These are phyloP conservation scores for Rubia balearica DNA, from an alignment of 305 asterid genomes.

Conservation along the genomic window DNA sequence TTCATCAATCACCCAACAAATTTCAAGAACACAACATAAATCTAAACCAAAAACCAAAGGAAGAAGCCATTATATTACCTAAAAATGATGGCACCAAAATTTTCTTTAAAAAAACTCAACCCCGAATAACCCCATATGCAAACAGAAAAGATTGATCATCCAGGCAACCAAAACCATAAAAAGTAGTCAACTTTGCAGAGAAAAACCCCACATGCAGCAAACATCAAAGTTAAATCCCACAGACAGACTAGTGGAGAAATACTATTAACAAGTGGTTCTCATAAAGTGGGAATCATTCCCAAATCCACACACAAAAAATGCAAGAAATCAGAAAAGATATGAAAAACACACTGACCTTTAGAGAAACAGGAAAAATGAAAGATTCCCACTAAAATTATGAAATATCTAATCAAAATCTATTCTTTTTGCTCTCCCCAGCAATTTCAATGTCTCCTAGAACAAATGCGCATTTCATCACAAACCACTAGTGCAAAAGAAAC, in stretches of 20 bases:
- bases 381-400: constrained; percentile 41
- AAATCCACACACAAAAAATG: constrained; percentile 1
- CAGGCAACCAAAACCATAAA: constrained; percentile 6
- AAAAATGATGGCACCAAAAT: constrained; percentile 12
- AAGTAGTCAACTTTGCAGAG: constrained; percentile 18
- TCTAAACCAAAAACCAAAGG: constrained; percentile 7
- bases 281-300: constrained; percentile 3
- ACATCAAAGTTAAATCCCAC: constrained; percentile 13
- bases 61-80: constrained; percentile 4
- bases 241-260: constrained; percentile 13
- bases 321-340: constrained; percentile 16
- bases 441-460: constrained; percentile 30
- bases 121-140: constrained; percentile 5
- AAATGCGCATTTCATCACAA: constrained; percentile 5
- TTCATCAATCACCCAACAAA: background rate
- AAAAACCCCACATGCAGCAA: constrained; percentile 23
- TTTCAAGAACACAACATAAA: constrained; percentile 2
- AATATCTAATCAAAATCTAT: constrained; percentile 33
- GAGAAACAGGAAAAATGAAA: constrained; percentile 25
- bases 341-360: constrained; percentile 31
- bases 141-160: constrained; percentile 8
- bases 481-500: background rate
- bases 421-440: constrained; percentile 22
- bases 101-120: constrained; percentile 5
- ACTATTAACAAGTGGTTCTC: constrained; percentile 1